These are phyloP conservation scores for Chaetothyriales sp. DNA, from an alignment of 2,329 filamentous ascomycete species.

Conservation along the genomic window DNA sequence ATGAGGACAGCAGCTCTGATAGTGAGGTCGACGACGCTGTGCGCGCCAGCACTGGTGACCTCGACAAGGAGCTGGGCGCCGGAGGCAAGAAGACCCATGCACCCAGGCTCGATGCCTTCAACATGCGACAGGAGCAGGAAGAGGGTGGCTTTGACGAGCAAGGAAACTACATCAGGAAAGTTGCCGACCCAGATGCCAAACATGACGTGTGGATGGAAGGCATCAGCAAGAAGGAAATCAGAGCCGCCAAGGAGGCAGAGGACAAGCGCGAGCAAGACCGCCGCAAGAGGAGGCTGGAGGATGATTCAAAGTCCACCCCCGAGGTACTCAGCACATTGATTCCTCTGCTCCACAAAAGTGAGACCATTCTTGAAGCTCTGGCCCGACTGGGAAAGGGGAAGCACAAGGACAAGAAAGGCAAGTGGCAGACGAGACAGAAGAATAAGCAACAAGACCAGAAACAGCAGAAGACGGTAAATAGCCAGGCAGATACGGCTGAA, in stretches of 20 bases:
- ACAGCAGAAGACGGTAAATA: conserved; percentile 18
- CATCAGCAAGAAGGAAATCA: conserved; percentile 85
- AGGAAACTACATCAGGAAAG: conserved; percentile 84
- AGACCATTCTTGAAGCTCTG: conserved; percentile 78
- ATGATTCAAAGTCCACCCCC: conserved; percentile 58
- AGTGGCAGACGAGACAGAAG: conserved; percentile 26
- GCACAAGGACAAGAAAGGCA: conserved; percentile 31
- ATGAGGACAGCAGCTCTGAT: conserved; percentile 45
- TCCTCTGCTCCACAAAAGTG: conserved; percentile 55
- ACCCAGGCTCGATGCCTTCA: conserved; percentile 90
- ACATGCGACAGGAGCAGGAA: conserved; percentile 77
- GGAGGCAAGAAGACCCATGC: conserved; percentile 86
- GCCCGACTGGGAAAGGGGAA: conserved; percentile 60
- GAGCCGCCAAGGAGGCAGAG: conserved; percentile 69
- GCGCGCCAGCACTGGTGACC: conserved; percentile 54
- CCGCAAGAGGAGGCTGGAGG: conserved; percentile 52
- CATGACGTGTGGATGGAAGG: conserved; percentile 91
- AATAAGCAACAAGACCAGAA: conserved; percentile 24
- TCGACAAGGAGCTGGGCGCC: conserved; percentile 80
- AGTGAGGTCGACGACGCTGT: conserved; percentile 50
- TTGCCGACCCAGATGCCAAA: conserved; percentile 70
- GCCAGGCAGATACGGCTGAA: conserved; percentile 35
- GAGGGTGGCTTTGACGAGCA: conserved; percentile 82
- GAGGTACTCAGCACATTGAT: conserved; percentile 65
- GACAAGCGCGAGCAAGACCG: conserved; percentile 69